Evolutionary conservation across 495 filamentous ascomycete genomes (phyloP), one percentile per base, ranked within the genome.

Genomic region (Durotheca rogersii): DNA sequence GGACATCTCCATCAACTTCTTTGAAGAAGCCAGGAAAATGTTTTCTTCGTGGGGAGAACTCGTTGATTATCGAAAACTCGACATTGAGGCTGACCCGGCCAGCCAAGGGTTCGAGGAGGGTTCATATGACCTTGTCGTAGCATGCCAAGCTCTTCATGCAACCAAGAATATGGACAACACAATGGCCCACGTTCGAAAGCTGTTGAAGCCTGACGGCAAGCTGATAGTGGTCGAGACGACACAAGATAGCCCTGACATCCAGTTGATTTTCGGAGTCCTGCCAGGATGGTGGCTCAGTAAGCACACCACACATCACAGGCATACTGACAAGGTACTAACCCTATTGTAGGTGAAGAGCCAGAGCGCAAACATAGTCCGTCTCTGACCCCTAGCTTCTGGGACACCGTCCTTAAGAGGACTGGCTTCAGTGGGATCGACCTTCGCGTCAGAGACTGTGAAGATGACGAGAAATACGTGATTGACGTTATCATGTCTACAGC

Each of bases 121-220:
- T 10, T 61, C 59, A 1, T 83, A 75, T 48, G 81, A 84, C 43
- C 12, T 82, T 21, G 60, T 84, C 6, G 47, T 76, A 17, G 72
- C 71, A 11, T 59, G 61, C 0, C 65, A 67, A 17, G 71, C 69
- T 6, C 47, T 83, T 6, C 79, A 83, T 54, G 75, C 76, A 1
- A 82, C 77, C 0, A 42, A 38, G 3, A 47, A 56, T 7, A 41
- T 80, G 0, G 42, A 69, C 4, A 52, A 64, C 7, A 76, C 68
- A 1, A 21, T 84, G 25, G 16, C 14, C 0, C 71, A 81, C 56
- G 45, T 68, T 0, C 67, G 69, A 1, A 46, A 58, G 18, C 61
- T 84, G 0, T 46, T 84, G n/a, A 80, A 75, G 51, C 79, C 80
- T 9, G 79, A 78, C 25, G 81, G 81, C 1, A 68, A 70, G 38